Percentiles rank a stretch among this genome's conserved stretches.
Conservation (phyloP, 106 monocot genomes). For the Dactylorhiza incarnata region DNA sequence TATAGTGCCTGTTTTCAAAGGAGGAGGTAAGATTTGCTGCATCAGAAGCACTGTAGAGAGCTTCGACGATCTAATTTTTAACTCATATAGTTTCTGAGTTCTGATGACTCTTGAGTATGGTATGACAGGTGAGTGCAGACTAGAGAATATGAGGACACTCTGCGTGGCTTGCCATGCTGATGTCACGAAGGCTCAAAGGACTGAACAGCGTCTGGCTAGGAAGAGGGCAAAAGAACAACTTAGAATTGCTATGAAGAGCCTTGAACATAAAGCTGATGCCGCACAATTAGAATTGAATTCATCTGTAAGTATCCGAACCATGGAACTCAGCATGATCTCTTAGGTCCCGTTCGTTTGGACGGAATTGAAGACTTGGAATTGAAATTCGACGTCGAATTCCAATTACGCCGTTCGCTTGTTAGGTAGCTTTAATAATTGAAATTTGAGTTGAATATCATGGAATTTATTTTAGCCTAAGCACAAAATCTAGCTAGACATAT, state of each 20-base stretch:
- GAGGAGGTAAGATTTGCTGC: constrained; percentile 57
- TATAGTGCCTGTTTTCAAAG: constrained; percentile 80
- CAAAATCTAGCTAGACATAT: too few relatives aligned
- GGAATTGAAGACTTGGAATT: too few relatives aligned
- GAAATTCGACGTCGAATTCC: too few relatives aligned
- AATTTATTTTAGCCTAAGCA: too few relatives aligned
- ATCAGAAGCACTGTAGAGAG: neutral
- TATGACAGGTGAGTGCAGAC: constrained; percentile 70
- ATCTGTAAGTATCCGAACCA: constrained; percentile 8
- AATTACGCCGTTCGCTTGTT: too few relatives aligned
- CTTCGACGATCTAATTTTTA: neutral
- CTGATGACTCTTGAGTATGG: neutral
- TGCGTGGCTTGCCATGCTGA: constrained; percentile 95
- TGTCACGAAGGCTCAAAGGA: constrained; percentile 61
- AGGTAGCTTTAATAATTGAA: too few relatives aligned
- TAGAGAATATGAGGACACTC: constrained; percentile 95
- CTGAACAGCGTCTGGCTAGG: constrained; percentile 26
- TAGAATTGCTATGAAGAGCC: constrained; percentile 38
- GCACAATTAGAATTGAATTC: neutral
- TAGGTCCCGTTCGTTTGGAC: too few relatives aligned
- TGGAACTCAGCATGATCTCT: neutral
- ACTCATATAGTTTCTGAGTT: neutral
- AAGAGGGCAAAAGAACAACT: constrained; percentile 58
- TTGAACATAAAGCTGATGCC: constrained; percentile 6
- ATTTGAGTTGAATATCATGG: too few relatives aligned